These are phyloP conservation scores for Cucumis hystrix DNA, from an alignment of 306 rosid species.

Conservation along the genomic window DNA sequence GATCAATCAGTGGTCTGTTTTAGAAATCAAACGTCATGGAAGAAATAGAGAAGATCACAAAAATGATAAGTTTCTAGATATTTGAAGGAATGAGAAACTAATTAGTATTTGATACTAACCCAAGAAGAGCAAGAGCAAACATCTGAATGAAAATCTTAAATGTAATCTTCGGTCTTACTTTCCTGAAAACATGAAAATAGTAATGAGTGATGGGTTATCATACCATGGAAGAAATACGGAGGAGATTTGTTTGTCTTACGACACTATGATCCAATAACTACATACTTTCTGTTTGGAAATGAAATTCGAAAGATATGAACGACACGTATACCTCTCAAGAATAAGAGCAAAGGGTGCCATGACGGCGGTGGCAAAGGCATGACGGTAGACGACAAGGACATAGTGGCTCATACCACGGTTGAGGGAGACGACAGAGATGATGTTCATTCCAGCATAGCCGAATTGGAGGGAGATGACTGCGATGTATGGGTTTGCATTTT, in stretches of 20 bases:
- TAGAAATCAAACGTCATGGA: background rate
- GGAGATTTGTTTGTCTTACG: background rate
- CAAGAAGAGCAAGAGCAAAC: constrained; percentile 75
- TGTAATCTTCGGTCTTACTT: constrained; percentile 74
- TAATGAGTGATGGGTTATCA: background rate
- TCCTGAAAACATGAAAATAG: constrained; percentile 22
- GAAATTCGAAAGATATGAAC: too few relatives aligned
- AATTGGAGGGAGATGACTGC: constrained; percentile 79
- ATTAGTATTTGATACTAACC: constrained; percentile 29
- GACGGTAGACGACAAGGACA: constrained; percentile 81
- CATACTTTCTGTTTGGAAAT: too few relatives aligned
- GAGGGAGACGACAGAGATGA: constrained; percentile 73
- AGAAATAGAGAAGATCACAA: background rate
- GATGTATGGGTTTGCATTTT: constrained; percentile 70
- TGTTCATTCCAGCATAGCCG: constrained; percentile 93
- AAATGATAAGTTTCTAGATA: background rate
- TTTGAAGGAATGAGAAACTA: background rate
- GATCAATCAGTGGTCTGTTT: constrained; percentile 82
- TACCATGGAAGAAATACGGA: background rate
- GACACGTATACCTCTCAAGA: constrained; percentile 54
- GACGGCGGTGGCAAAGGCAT: constrained; percentile 74
- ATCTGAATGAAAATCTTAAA: constrained; percentile 52
- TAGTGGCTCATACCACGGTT: constrained; percentile 89
- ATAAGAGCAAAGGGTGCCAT: constrained; percentile 89
- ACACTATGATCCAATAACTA: background rate